These are phyloP conservation scores for Kwoniella heveanensis DNA, from an alignment of 768 basidiomycete genomes.

Conservation along the genomic window DNA sequence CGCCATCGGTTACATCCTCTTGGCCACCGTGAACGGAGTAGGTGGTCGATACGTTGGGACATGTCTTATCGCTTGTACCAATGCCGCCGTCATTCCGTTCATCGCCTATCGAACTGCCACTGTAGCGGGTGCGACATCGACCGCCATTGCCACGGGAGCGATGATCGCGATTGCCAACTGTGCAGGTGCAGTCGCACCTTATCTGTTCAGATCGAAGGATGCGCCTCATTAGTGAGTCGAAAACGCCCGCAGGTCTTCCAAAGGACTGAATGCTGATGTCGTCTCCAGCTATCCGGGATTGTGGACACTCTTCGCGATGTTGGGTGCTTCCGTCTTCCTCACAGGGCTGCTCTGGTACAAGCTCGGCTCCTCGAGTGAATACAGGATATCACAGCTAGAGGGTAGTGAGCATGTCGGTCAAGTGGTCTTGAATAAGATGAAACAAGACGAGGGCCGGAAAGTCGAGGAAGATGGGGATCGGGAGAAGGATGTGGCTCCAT, in stretches of 20 bases:
- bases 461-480: background rate
- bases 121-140: conserved; percentile 41
- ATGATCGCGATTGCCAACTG: conserved; percentile 46
- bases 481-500: too few relatives aligned
- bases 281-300: conserved; percentile 39
- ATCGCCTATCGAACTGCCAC: conserved; percentile 44
- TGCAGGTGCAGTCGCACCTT: conserved; percentile 43
- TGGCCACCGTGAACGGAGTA: conserved; percentile 37
- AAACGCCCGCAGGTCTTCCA: background rate
- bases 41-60: conserved; percentile 43
- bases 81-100: conserved; percentile 50
- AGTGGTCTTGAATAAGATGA: background rate
- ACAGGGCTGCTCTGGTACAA: conserved; percentile 41
- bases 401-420: conserved; percentile 2
- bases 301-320: conserved; percentile 48
- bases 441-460: background rate
- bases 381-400: conserved; percentile 12
- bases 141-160: conserved; percentile 45
- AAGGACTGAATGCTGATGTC: background rate
- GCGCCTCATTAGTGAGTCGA: conserved; percentile 36
- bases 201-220: conserved; percentile 40
- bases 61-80: conserved; percentile 50
- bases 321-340: conserved; percentile 30
- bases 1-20: conserved; percentile 42
- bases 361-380: conserved; percentile 42